These are phyloP conservation scores for Tremella mesenterica DNA, from an alignment of 768 basidiomycete genomes.

Conservation along the genomic window DNA sequence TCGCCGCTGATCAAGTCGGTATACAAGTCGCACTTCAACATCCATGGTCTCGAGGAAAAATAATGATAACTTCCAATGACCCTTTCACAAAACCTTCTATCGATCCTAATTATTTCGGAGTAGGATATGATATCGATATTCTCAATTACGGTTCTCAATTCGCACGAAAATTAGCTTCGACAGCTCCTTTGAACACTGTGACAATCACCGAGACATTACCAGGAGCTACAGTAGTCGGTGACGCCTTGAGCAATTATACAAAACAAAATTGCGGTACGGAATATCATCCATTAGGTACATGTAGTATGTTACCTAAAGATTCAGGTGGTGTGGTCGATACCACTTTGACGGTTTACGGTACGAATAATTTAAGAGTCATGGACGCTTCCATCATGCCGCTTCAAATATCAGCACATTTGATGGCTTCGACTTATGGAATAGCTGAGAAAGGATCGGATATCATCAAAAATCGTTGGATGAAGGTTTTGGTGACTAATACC, in stretches of 20 bases:
- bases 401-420: conserved; percentile 51
- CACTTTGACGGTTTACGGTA: conserved; percentile 54
- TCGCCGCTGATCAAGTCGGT: conserved; percentile 31
- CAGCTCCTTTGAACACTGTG: conserved; percentile 50
- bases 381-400: conserved; percentile 54
- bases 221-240: conserved; percentile 51
- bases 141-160: conserved; percentile 52
- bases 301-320: conserved; percentile 53
- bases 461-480: conserved; percentile 46
- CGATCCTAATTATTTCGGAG: conserved; percentile 57
- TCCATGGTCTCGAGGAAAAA: conserved; percentile 50
- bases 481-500: conserved; percentile 16
- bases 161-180: conserved; percentile 53
- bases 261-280: conserved; percentile 35
- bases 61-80: conserved; percentile 56
- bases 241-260: conserved; percentile 51
- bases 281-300: conserved; percentile 56
- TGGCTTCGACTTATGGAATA: conserved; percentile 46
- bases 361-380: conserved; percentile 54
- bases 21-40: conserved; percentile 39
- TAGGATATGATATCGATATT: conserved; percentile 41
- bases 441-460: conserved; percentile 51
- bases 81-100: conserved; percentile 57
- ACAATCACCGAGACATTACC: conserved; percentile 52
- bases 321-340: conserved; percentile 57